Evolutionary conservation across 2,329 filamentous ascomycete genomes (phyloP), one percentile per base, ranked within the genome.

Genomic region (Sporothrix phasma): DNA sequence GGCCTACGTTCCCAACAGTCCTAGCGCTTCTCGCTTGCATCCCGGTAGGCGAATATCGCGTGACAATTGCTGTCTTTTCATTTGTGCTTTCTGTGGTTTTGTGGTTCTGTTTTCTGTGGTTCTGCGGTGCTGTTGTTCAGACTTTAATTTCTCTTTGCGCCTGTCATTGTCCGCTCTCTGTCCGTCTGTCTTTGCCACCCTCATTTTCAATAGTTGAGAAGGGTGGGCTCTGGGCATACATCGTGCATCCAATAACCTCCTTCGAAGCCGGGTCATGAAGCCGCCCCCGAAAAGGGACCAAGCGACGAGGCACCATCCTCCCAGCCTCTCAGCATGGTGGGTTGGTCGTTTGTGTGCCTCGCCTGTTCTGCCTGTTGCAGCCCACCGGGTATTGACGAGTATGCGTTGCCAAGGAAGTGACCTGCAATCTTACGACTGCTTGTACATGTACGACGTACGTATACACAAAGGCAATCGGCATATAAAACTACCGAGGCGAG

Each of bases 281-380:
- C 37, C 34, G 54, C 54, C 58, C 58, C 58, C 58, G 37, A 56
- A 45, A 56, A n/a, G n/a, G n/a, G n/a, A n/a, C n/a, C n/a, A n/a
- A n/a, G n/a, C n/a, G n/a, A 56, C n/a, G 19, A 26, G 34, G 37
- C 31, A n/a, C n/a, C n/a, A n/a, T n/a, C n/a, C n/a, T n/a, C n/a
- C n/a, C n/a, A n/a, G n/a, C n/a, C n/a, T n/a, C n/a, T n/a, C 37
- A 54, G n/a, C 26, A 17, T 53, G 49, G 46, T 19, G 22, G n/a
- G 46, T 49, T 49, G 46, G 22, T 29, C 22, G 31, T 34, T 34
- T 31, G n/a, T n/a, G 10, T 53, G 26, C n/a, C n/a, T n/a, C n/a
- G n/a, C n/a, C n/a, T n/a, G n/a, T n/a, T 53, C 8, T 8, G 29
- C 49, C 24, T n/a, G 53, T 56, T n/a, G 34, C 53, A 56, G 34